Conservation (phyloP, 768 basidiomycete species). For the Termitomyces sp. region DNA sequence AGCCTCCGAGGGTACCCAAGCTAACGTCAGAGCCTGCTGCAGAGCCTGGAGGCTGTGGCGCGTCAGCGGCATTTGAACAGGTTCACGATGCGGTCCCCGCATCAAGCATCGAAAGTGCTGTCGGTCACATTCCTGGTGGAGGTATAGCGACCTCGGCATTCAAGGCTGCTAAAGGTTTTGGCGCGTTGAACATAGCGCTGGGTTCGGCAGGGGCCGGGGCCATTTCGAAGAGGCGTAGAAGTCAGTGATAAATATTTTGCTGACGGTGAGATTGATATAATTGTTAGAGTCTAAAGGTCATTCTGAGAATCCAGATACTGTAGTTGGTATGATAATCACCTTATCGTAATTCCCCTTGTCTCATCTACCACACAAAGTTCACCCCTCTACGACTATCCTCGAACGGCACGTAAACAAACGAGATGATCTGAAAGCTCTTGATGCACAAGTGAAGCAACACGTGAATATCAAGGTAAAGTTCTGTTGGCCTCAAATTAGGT, state of each 20-base stretch:
- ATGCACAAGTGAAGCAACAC: not conserved
- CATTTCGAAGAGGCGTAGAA: not conserved
- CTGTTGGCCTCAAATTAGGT: not conserved
- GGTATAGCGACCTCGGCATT: constrained; percentile 2
- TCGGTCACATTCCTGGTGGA: not conserved
- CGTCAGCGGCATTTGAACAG: not conserved
- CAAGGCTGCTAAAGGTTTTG: constrained; percentile 5
- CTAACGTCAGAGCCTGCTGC: not conserved
- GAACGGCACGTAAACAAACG: constrained; percentile 3
- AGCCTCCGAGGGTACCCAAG: not conserved
- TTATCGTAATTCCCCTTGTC: not conserved
- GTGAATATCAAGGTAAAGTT: not conserved
- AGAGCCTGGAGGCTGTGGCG: not conserved
- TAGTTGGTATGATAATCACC: constrained; percentile 12
- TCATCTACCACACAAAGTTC: not conserved
- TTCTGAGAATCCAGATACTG: not conserved
- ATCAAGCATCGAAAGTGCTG: not conserved
- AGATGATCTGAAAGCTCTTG: constrained; percentile 1
- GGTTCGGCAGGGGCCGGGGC: constrained; percentile 2
- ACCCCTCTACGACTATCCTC: not conserved
- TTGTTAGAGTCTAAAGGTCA: constrained; percentile 1
- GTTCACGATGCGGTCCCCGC: constrained; percentile 1
- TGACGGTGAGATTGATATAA: not conserved
- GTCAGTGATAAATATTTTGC: not conserved
- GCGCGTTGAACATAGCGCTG: not conserved